A percentile compares a stretch with the other conserved stretches of the same genome.
Conservation (phyloP, 2,329 filamentous ascomycete genomes). For the Shiraia sp. region DNA sequence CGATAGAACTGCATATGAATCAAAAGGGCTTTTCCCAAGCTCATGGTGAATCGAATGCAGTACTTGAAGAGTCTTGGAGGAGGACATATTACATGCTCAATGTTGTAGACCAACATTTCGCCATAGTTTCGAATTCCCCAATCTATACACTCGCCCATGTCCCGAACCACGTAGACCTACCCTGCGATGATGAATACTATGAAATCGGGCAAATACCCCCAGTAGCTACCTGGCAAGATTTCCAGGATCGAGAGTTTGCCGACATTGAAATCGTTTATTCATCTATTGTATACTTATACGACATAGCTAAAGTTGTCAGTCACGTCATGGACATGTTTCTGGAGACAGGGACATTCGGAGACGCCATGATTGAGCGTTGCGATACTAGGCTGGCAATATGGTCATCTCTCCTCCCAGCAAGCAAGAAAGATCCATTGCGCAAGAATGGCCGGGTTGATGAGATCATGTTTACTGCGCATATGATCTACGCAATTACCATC, state of each 20-base stretch:
- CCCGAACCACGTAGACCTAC: constrained; percentile 68
- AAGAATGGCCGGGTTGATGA: constrained; percentile 75
- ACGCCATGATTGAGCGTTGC: constrained; percentile 68
- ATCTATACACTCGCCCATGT: constrained; percentile 69
- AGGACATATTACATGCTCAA: constrained; percentile 87
- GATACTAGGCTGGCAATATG: constrained; percentile 70
- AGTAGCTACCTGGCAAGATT: constrained; percentile 64
- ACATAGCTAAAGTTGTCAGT: constrained; percentile 70
- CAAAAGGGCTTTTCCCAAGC: constrained; percentile 66
- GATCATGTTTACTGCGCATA: constrained; percentile 87
- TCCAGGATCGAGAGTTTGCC: constrained; percentile 73
- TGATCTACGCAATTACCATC: constrained; percentile 61
- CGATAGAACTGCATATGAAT: constrained; percentile 78
- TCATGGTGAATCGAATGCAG: constrained; percentile 65
- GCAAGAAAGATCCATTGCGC: constrained; percentile 70
- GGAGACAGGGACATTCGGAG: constrained; percentile 22
- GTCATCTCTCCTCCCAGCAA: constrained; percentile 73
- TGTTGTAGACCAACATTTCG: constrained; percentile 77
- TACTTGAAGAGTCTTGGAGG: constrained; percentile 81
- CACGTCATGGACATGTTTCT: constrained; percentile 60
- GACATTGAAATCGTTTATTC: constrained; percentile 74
- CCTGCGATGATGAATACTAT: constrained; percentile 79
- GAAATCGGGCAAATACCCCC: constrained; percentile 37
- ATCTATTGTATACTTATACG: constrained; percentile 80
- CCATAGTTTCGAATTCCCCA: constrained; percentile 73